Evolutionary conservation across 2,329 filamentous ascomycete species (phyloP).

Genomic region (Pseudogymnoascus sp.): DNA sequence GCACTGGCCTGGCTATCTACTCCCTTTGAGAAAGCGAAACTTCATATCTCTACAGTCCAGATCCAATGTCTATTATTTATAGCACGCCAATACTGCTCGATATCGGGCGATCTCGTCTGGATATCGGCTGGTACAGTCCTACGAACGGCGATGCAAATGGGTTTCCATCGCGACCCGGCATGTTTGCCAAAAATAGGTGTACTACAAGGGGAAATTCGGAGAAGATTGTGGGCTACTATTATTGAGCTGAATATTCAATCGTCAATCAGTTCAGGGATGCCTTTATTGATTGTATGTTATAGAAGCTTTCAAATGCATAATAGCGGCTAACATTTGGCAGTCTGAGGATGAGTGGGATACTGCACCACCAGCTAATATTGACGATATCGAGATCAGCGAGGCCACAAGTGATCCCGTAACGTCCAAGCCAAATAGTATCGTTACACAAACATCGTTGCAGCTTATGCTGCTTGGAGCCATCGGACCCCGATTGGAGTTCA

Average conservation of each 20-base stretch:
- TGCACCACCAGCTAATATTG: slow-evolving; percentile 39
- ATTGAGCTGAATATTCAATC: slow-evolving; percentile 46
- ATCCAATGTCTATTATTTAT: slow-evolving; percentile 43
- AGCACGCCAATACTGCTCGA: slow-evolving; percentile 39
- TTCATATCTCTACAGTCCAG: slow-evolving; percentile 43
- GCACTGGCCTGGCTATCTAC: slow-evolving; percentile 26
- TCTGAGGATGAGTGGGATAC: slow-evolving; percentile 42
- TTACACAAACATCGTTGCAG: slow-evolving; percentile 43
- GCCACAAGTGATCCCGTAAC: slow-evolving; percentile 17
- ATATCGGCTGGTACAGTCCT: slow-evolving; percentile 41
- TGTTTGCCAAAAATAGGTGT: slow-evolving; percentile 39
- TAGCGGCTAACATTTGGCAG: not conserved
- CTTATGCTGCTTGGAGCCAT: slow-evolving; percentile 38
- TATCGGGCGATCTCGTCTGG: slow-evolving; percentile 45
- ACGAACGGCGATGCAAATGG: slow-evolving; percentile 49
- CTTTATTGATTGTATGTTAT: slow-evolving; percentile 33
- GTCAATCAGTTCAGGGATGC: slow-evolving; percentile 42
- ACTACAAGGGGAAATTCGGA: slow-evolving; percentile 44
- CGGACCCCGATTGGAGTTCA: slow-evolving; percentile 35
- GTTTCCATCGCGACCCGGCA: slow-evolving; percentile 48
- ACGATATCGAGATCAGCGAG: slow-evolving; percentile 43
- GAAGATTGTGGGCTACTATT: slow-evolving; percentile 48
- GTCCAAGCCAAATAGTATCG: slow-evolving; percentile 22
- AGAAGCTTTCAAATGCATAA: not conserved
- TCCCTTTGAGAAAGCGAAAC: slow-evolving; percentile 37